Base-by-base conservation (phyloP, 2,329 filamentous ascomycete genomes). In the Microdochium trichocladiopsis region DNA sequence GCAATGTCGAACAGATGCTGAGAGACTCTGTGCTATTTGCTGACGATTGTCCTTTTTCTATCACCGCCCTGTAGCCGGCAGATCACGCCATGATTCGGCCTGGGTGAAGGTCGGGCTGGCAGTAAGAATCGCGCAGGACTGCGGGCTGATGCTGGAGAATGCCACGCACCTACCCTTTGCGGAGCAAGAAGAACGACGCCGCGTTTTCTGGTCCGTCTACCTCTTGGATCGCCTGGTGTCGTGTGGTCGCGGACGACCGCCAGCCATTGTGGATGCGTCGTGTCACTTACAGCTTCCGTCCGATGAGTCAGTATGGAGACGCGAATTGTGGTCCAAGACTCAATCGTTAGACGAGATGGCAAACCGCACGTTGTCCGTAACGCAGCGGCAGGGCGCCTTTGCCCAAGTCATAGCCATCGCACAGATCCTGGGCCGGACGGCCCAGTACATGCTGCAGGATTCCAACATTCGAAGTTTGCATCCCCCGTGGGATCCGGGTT, bases 141-240 rank as follows among this genome's bases (percentile, higher is more conserved):
- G 69, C 11, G 55, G 60, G 12, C 60, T 71, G 28, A 69, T 66
- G 60, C 49, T 58, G 8, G 68, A 71, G 37, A 63, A 66, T 1
- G 50, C 56, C 1, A 8, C 33, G 1, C n/a, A 47, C 25, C 56
- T 66, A 5, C 28, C 57, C 3, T 50, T 49, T 14, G 49, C 54
- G 4, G 61, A 68, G 23, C 56, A 60, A 48, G 67, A 69, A 51
- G 68, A 71, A 52, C 59, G 65, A n/a, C 56, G 68, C 4, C 55
- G 63, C 11, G 61, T 65, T 0, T 71, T 70, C 48, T 71, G 69
- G 69, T 71, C 69, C 3, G 58, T 71, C 21, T 71, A 70, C 51
- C 59, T 71, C 6, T 57, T 70, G 1, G 69, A 71, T 51, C 63
- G 62, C 31, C 58, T 71, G 4, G 61, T 68, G 5, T 69, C 66